Conservation (phyloP, 2,329 filamentous ascomycete species). For the Fusarium hostae region DNA sequence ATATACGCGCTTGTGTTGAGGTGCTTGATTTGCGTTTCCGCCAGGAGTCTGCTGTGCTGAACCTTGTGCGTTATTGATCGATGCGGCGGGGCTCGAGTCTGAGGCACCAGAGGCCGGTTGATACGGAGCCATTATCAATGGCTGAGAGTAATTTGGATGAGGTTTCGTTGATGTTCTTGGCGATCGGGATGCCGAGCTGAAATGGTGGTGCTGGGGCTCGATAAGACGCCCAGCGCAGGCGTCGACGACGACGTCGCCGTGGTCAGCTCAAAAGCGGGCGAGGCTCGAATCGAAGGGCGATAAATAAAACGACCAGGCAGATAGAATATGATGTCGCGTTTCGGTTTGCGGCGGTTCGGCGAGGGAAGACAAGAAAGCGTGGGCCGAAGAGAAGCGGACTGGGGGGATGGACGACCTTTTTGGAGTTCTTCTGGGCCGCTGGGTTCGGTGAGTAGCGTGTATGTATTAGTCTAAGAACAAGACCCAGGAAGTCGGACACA, state of each 20-base stretch:
- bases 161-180: conserved; percentile 13
- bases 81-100: conserved; percentile 43
- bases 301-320: conserved; percentile 19
- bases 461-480: background rate
- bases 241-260: conserved; percentile 20
- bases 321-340: conserved; percentile 32
- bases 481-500: conserved; percentile 4
- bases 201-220: conserved; percentile 9
- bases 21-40: conserved; percentile 25
- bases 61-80: conserved; percentile 34
- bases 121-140: conserved; percentile 41
- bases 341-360: conserved; percentile 52
- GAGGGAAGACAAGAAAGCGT: conserved; percentile 43
- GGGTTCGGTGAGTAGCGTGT: conserved; percentile 28
- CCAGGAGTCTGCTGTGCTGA: conserved; percentile 37
- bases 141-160: background rate
- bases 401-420: conserved; percentile 41
- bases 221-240: conserved; percentile 13
- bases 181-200: conserved; percentile 17
- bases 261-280: conserved; percentile 26
- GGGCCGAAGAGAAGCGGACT: conserved; percentile 44
- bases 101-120: conserved; percentile 38
- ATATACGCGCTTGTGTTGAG: conserved; percentile 70
- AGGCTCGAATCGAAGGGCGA: conserved; percentile 9
- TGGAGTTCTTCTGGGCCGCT: conserved; percentile 39